Conservation (phyloP, 2,329 filamentous ascomycete species). For the Pestalotiopsis sp. region DNA sequence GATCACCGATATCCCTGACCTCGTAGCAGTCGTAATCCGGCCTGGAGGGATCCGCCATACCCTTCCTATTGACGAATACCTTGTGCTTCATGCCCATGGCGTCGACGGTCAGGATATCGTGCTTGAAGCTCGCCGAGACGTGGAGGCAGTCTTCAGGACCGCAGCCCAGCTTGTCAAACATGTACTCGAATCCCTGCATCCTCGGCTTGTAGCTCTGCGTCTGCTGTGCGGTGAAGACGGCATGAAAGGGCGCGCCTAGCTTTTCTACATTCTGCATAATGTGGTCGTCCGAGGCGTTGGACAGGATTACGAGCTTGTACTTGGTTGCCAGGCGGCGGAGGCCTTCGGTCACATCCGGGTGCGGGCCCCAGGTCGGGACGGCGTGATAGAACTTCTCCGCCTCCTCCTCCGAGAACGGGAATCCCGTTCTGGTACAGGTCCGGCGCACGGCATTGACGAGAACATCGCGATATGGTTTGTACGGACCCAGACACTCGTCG, state of each 20-base stretch:
- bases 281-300: not conserved
- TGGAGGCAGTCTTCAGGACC: not conserved
- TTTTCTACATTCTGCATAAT: constrained; percentile 3
- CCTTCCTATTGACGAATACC: constrained; percentile 1
- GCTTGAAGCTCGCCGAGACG: not conserved
- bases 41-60: not conserved
- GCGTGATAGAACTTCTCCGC: not conserved
- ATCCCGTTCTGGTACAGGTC: not conserved
- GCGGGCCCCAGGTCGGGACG: not conserved
- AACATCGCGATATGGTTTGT: not conserved
- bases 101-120: not conserved
- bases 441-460: not conserved
- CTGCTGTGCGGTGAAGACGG: constrained; percentile 4
- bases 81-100: constrained; percentile 2
- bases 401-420: not conserved
- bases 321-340: not conserved
- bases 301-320: constrained; percentile 1
- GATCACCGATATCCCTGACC: constrained; percentile 2
- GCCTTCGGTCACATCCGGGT: not conserved
- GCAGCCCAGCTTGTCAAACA: constrained; percentile 3
- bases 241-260: not conserved
- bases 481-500: not conserved
- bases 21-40: not conserved
- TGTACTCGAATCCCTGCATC: constrained; percentile 5
- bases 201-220: not conserved